phyloP scores from a whole-genome alignment of 2,329 filamentous ascomycete genomes.

The Emmonsiellopsis sp. region DNA sequence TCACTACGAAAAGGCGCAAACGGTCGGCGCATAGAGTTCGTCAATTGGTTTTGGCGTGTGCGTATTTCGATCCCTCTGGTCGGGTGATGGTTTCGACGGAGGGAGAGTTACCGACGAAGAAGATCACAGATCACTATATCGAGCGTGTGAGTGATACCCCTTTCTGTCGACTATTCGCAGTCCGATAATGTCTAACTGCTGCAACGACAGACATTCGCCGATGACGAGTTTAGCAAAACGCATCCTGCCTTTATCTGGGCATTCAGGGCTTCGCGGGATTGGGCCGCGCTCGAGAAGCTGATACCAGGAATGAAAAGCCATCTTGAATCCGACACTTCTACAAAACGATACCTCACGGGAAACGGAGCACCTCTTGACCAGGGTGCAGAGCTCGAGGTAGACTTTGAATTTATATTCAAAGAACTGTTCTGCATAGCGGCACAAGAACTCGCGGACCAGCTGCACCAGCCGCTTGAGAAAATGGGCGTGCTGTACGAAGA shows the following conservation, averaged over 20 bases:
- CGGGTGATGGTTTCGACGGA: conserved; percentile 38
- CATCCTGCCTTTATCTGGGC: conserved; percentile 84
- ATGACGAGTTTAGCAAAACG: conserved; percentile 64
- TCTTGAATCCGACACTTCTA: conserved; percentile 43
- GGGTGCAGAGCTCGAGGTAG: conserved; percentile 40
- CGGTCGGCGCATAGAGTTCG: conserved; percentile 51
- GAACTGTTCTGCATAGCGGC: conserved; percentile 78
- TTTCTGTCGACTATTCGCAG: neutral
- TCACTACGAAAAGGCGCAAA: conserved; percentile 44
- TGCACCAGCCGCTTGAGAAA: conserved; percentile 53
- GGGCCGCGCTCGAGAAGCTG: conserved; percentile 58
- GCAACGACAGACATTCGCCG: conserved; percentile 41
- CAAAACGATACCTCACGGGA: conserved; percentile 43
- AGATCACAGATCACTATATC: conserved; percentile 69
- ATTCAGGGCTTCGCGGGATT: conserved; percentile 70
- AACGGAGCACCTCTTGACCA: conserved; percentile 20
- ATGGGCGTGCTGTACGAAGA: conserved; percentile 67
- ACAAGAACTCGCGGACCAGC: conserved; percentile 57
- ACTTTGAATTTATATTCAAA: conserved; percentile 67
- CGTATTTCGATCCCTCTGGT: conserved; percentile 34
- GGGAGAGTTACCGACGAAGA: conserved; percentile 40
- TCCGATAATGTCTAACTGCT: neutral
- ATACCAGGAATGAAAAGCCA: conserved; percentile 65
- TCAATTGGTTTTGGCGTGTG: conserved; percentile 44
- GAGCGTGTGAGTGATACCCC: conserved; percentile 43